phyloP scores from a whole-genome alignment of 179 eudicot species.

The Spergularia azorica region DNA sequence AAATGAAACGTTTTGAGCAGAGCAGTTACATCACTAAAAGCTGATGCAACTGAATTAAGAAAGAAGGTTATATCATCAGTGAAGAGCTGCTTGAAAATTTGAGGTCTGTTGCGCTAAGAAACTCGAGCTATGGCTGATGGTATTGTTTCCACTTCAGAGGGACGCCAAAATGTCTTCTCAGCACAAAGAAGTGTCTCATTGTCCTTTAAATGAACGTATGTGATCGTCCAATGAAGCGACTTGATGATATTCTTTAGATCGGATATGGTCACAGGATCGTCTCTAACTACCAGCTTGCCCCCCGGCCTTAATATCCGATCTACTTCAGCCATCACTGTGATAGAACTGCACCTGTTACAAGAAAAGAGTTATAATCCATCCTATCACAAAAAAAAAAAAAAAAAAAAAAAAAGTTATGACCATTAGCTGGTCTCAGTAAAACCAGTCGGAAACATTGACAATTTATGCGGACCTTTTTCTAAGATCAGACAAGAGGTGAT shows the following conservation, averaged over 20 bases:
- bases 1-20: too few relatives aligned
- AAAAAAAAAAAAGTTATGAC: background rate
- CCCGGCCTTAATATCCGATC: constrained; percentile 48
- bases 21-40: too few relatives aligned
- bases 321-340: constrained; percentile 46
- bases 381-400: too few relatives aligned
- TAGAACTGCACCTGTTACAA: constrained; percentile 38
- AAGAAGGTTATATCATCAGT: too few relatives aligned
- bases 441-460: background rate
- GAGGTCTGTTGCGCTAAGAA: too few relatives aligned
- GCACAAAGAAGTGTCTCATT: constrained; percentile 36
- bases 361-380: background rate
- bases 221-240: constrained; percentile 43
- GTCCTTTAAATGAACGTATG: constrained; percentile 19
- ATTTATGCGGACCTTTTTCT: constrained; percentile 34
- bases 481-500: constrained; percentile 37
- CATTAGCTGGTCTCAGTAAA: background rate
- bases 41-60: too few relatives aligned
- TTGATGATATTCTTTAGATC: constrained; percentile 37
- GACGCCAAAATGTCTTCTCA: constrained; percentile 50
- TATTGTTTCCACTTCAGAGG: constrained; percentile 37
- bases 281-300: constrained; percentile 40
- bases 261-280: constrained; percentile 32
- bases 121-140: constrained; percentile 33
- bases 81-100: too few relatives aligned